Evolutionary conservation across 768 basidiomycete genomes (phyloP).

Genomic region (Boletus subparvulus): DNA sequence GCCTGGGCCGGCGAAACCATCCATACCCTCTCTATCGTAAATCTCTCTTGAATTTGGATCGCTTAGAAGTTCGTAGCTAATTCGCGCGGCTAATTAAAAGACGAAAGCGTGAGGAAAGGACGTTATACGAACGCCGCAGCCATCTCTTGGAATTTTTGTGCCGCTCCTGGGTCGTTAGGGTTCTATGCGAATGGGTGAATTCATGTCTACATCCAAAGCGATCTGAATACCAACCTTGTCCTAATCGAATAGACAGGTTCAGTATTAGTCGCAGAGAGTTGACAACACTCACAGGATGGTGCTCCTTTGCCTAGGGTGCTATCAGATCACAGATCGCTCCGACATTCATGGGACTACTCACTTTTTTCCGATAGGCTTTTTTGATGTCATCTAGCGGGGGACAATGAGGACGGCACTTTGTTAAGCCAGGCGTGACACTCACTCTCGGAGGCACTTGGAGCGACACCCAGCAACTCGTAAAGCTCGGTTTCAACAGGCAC

Average conservation of each 20-base stretch:
- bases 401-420: constrained; percentile 7
- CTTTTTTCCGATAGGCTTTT: constrained; percentile 93
- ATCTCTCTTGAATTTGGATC: constrained; percentile 64
- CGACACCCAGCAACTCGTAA: constrained; percentile 82
- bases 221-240: constrained; percentile 55
- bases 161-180: constrained; percentile 82
- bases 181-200: constrained; percentile 49
- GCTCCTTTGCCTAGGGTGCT: constrained; percentile 70
- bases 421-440: constrained; percentile 15
- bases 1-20: constrained; percentile 53
- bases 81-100: constrained; percentile 9
- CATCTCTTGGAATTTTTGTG: constrained; percentile 84
- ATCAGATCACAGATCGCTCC: constrained; percentile 11
- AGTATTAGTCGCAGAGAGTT: neutral
- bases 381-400: constrained; percentile 73
- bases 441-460: constrained; percentile 72
- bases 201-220: neutral
- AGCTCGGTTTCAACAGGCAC: constrained; percentile 78
- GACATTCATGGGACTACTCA: constrained; percentile 33
- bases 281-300: constrained; percentile 70
- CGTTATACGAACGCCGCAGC: constrained; percentile 69
- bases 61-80: constrained; percentile 80
- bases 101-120: neutral
- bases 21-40: constrained; percentile 76
- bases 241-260: constrained; percentile 35